Evolutionary conservation across 495 filamentous ascomycete species (phyloP).

Genomic region (Aspergillus bridgeri): DNA sequence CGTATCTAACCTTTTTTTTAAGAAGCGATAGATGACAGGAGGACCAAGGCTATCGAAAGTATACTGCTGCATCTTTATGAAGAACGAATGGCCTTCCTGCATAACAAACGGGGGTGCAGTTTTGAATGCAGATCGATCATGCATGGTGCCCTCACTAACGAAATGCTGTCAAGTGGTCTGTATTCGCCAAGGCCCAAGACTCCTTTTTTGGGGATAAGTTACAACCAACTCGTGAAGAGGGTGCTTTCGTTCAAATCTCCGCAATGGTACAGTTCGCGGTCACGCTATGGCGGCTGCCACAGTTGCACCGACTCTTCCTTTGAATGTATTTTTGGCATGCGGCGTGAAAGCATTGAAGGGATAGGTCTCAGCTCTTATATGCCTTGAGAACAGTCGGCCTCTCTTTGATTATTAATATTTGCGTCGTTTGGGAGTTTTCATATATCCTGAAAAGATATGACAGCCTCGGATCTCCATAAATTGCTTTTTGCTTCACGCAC

Average conservation of each 20-base stretch:
- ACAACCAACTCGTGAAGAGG: constrained; percentile 11
- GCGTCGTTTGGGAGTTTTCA: neutral
- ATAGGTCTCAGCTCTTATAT: too few species aligned
- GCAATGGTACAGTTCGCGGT: constrained; percentile 4
- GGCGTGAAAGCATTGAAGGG: too few species aligned
- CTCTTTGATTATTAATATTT: constrained; percentile 9
- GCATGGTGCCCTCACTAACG: constrained; percentile 25
- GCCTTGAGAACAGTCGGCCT: too few species aligned
- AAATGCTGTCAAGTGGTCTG: constrained; percentile 23
- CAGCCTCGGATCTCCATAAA: neutral
- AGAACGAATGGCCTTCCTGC: constrained; percentile 17
- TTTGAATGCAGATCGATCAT: constrained; percentile 32
- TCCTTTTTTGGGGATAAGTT: constrained; percentile 22
- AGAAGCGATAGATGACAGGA: constrained; percentile 18
- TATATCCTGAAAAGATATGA: neutral
- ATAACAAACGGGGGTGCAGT: constrained; percentile 15
- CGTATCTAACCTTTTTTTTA: constrained; percentile 9
- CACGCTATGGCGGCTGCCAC: neutral
- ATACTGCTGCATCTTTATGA: constrained; percentile 15
- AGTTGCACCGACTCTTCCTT: neutral
- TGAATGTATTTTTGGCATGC: neutral
- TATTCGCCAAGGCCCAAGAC: constrained; percentile 19
- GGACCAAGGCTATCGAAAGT: constrained; percentile 16
- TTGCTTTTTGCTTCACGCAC: neutral
- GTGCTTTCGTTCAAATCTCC: constrained; percentile 18